Evolutionary conservation across 768 basidiomycete species (phyloP).

Genomic region (Psilocybe cubensis): DNA sequence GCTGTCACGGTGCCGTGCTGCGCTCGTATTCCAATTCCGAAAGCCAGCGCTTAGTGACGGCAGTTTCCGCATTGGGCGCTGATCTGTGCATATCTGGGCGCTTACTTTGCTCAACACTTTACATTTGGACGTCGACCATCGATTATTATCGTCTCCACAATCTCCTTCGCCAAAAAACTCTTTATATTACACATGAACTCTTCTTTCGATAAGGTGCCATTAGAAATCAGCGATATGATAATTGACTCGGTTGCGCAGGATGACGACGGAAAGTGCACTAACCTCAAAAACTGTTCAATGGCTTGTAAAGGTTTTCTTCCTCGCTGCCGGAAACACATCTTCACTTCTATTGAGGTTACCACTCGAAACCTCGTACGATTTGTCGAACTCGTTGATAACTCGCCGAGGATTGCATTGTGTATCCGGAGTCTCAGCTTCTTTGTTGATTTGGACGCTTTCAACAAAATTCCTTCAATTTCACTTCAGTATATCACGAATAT

Average conservation of each 20-base stretch:
- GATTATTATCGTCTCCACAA: background rate
- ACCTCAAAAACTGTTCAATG: background rate
- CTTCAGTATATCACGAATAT: too few relatives aligned
- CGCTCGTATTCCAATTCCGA: too few relatives aligned
- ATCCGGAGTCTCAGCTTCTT: background rate
- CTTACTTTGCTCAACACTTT: too few relatives aligned
- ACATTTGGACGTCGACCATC: background rate
- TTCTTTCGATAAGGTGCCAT: background rate
- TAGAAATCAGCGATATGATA: background rate
- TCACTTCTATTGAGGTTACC: background rate
- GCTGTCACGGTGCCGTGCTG: background rate
- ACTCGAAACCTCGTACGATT: too few relatives aligned
- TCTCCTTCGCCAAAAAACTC: background rate
- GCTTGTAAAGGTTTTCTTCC: background rate
- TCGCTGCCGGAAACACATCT: background rate
- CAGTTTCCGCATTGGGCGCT: too few relatives aligned
- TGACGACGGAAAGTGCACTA: background rate
- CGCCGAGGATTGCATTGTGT: too few relatives aligned
- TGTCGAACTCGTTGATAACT: background rate
- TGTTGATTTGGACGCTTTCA: too few relatives aligned
- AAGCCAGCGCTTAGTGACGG: too few relatives aligned
- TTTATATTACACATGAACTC: too few relatives aligned
- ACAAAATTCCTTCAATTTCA: too few relatives aligned
- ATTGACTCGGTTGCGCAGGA: background rate
- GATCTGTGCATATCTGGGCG: too few relatives aligned